Conservation (phyloP, 2,329 filamentous ascomycete species). For the Arthroderma uncinatum region DNA sequence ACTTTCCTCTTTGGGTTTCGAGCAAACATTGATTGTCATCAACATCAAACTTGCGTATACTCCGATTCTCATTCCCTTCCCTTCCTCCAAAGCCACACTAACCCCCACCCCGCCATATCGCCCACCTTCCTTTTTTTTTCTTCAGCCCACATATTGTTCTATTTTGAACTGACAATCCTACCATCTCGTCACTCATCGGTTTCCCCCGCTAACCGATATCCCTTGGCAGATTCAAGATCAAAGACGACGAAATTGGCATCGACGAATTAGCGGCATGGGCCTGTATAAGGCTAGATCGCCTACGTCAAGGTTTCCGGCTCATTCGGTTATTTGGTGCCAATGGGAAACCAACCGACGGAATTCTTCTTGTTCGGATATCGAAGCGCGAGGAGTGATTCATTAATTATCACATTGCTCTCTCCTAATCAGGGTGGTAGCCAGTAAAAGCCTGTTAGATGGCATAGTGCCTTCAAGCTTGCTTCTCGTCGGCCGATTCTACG, state of each 20-base stretch:
- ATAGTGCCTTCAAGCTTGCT: not conserved
- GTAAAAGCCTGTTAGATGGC: not conserved
- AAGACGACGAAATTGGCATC: slow-evolving; percentile 69
- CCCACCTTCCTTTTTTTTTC: not conserved
- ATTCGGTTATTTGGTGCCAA: slow-evolving; percentile 62
- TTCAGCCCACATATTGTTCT: not conserved
- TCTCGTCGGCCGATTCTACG: not conserved
- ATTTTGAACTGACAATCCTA: not conserved
- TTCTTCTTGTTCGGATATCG: slow-evolving; percentile 61
- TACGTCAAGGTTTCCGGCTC: slow-evolving; percentile 65
- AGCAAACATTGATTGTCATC: not conserved
- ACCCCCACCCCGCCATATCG: not conserved
- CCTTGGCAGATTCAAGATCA: slow-evolving; percentile 59
- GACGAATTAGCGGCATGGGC: slow-evolving; percentile 80
- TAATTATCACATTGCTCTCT: not conserved
- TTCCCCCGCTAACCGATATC: not conserved
- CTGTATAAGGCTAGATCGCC: slow-evolving; percentile 71
- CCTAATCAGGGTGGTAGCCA: not conserved
- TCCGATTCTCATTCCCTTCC: not conserved
- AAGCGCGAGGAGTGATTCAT: slow-evolving; percentile 36
- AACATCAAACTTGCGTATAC: not conserved
- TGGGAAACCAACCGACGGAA: slow-evolving; percentile 54
- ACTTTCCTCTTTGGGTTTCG: not conserved
- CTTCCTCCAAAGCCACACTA: not conserved
- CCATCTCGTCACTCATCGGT: not conserved